Base-by-base conservation (phyloP, 2,329 filamentous ascomycete genomes). In the Dendryphion nanum region DNA sequence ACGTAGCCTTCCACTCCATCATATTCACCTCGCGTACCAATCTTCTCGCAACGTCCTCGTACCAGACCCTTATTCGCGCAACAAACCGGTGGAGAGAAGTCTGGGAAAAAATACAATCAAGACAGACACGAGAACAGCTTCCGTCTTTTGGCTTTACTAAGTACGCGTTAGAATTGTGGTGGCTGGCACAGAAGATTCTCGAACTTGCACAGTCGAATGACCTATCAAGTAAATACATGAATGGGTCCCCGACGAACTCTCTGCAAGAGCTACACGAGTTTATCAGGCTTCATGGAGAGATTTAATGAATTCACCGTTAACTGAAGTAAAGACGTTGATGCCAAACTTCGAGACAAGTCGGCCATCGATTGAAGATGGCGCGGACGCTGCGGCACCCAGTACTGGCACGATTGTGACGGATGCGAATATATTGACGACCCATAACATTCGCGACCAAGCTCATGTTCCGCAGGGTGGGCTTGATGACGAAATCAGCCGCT, bases 81-180 rank as follows among this genome's bases (percentile, higher is more conserved):
- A 35, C 30, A 5, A 15, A 23, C 5, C 46, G 50, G 3, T 53
- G 50, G 50, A 53, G 48, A 40, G 34, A 41, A 7, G 23, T 50
- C 5, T 46, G 48, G 43, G 21, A 51, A 16, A 4, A 10, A 10
- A 23, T 42, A 7, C 16, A 39, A 3, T 12, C 36, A 8, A 33
- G 17, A 21, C 15, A 30, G 7, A 15, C 7, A 10, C 15, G 7
- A 7, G 29, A 30, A 30, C 8, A 30, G 10, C 8, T 15, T 16
- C 29, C 7, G 7, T 12, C 15, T 7, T 8, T 10, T 12, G 29
- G 10, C 8, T 30, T 30, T 16, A 30, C 29, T 16, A 30, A 30
- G 29, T 12, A 12, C 16, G 29, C 8, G 16, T 8, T 16, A 10
- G 29, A 30, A 17, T 17, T 30, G 29, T 16, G 15, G 8, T 17